Base-by-base conservation (phyloP, 371 early-diverging fungal species). In the Phascolomyces articulosus region DNA sequence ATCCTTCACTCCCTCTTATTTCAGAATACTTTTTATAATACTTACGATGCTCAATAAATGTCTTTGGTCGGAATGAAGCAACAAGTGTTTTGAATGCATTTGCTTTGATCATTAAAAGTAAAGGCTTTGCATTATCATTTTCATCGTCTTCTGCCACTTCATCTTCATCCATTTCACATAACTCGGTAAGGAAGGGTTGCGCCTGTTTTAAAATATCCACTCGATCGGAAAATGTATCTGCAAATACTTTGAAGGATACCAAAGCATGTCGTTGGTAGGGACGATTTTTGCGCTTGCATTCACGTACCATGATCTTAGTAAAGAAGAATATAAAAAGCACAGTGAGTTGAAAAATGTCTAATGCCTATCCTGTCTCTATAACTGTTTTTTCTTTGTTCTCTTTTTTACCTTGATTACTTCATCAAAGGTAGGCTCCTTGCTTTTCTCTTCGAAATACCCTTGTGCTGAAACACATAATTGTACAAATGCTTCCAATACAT, bases 401-500 rank as follows among this genome's bases (percentile, higher is more conserved):
- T 40, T 20, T n/a, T 57, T 51, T 68, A 86, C 83, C 78, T 83
- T 82, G 6, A 74, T 74, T 13, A 87, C 79, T 18, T 84, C 80
- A 0, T 74, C 77, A 6, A 87, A 63, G 24, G 69, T 63, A 11
- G 71, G 72, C 13, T 70, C 72, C 21, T 63, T 65, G 16, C 65
- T 71, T 2, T 66, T 49, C 11, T 31, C 41, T 1, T 58, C 73
- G 66, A 87, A 85, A 69, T 71, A 85, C 0, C 63, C 78, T 55
- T 86, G 87, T 51, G 85, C 74, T 0, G 85, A 85, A 10, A 89
- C 70, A 18, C 85, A 82, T 1, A 91, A 69, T 16, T 79, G 77
- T 1, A 86, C 86, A 64, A 95, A 81, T 4, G 92, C 85, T 44
- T 88, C 89, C 26, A 95, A 75, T 4, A 95, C 88, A 24, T 82